Base-by-base conservation (phyloP, 2,329 filamentous ascomycete species). In the Verticillium tricorpus region DNA sequence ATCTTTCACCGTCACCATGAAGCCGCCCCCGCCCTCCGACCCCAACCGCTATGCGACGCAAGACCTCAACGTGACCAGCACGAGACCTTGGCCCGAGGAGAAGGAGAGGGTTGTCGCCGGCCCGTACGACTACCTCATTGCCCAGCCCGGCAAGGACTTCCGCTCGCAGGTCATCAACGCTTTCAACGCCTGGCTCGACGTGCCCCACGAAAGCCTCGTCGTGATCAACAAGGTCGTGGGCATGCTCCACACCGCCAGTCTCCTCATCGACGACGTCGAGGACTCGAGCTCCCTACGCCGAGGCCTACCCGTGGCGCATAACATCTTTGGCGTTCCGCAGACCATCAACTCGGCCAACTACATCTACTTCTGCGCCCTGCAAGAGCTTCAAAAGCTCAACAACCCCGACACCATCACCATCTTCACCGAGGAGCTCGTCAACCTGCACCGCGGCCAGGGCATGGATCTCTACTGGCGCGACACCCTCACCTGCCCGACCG, bases 391-490 rank as follows among this genome's bases (percentile, higher is more conserved):
- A 66, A 86, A 85, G 68, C 84, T 96, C 61, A 79, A 82, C 64
- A 92, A 91, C 71, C 85, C 87, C 1, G 79, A 82, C 40, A 84
- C 86, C 28, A 83, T 94, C 62, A 77, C 81, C 64, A 89, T 93
- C 60, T 96, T 90, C 70, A 89, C 89, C 17, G 91, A 95, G 65
- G 92, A 96, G 78, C 82, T 96, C 35, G 77, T 93, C 65, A 93
- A 95, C 73, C 85, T 96, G 58, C 92, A 96, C 75, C 82, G 91
- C 34, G 92, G 92, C 22, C 92, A 96, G 76, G 92, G 92, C 66
- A 93, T 96, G 90, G 93, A 96, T 69, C 83, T 96, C 40, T 95
- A 91, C 79, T 96, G 93, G 92, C 85, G 91, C 62, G 91, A 95
- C 76, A 92, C 88, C 31, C 80, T 95, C 63, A 93, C 89, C 22